Conservation (phyloP, 2,329 filamentous ascomycete genomes). For the Fusarium sp. region DNA sequence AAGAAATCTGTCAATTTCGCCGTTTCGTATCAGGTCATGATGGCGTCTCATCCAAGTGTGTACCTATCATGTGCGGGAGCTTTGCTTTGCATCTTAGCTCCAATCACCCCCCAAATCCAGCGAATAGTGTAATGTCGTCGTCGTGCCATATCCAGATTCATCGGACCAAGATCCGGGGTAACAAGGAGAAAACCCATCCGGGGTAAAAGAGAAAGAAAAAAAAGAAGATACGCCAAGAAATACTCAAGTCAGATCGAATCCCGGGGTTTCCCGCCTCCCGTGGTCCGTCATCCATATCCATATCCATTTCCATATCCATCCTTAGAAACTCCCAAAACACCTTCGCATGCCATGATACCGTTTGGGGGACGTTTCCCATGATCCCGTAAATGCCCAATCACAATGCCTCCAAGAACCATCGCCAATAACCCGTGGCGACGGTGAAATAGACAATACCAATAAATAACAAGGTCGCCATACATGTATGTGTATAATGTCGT, state of each 20-base stretch:
- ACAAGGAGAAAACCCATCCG: neutral
- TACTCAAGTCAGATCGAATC: conserved; percentile 28
- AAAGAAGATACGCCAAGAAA: conserved; percentile 26
- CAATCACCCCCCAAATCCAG: conserved; percentile 16
- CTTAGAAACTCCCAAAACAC: conserved; percentile 31
- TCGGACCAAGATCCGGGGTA: conserved; percentile 13
- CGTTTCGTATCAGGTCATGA: conserved; percentile 39
- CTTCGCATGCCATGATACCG: conserved; percentile 33
- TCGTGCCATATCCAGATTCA: conserved; percentile 28
- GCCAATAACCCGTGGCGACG: neutral
- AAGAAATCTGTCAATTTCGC: conserved; percentile 34
- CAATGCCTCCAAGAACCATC: conserved; percentile 12
- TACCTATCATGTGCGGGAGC: conserved; percentile 20
- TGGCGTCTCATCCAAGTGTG: conserved; percentile 33
- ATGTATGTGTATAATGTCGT: conserved; percentile 18
- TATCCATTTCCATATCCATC: neutral
- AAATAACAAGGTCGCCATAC: conserved; percentile 17
- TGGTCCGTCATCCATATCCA: neutral
- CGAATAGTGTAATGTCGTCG: conserved; percentile 26
- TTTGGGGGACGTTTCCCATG: conserved; percentile 12
- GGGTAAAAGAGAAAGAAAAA: conserved; percentile 6
- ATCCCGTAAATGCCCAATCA: conserved; percentile 22
- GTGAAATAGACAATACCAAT: conserved; percentile 16
- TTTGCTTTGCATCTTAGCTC: conserved; percentile 15
- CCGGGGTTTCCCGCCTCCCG: conserved; percentile 15